Percentiles rank a stretch among this genome's conserved stretches.
Conservation (phyloP, 2,329 filamentous ascomycete species). For the Cladophialophora yegresii region DNA sequence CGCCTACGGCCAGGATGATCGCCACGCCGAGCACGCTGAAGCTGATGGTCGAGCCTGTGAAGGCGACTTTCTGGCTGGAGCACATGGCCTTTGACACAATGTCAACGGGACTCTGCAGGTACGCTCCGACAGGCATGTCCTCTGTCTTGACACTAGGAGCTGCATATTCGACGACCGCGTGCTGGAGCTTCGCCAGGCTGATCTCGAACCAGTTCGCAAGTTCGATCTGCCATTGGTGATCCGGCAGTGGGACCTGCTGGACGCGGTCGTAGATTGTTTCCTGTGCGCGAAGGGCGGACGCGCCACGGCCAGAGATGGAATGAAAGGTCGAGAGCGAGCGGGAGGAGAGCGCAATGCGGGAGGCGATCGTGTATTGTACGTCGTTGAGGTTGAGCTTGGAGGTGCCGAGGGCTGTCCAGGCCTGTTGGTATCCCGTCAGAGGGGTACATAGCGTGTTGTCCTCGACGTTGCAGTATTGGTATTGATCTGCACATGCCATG, state of each 20-base stretch:
- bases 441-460: conserved; percentile 32
- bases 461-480: conserved; percentile 39
- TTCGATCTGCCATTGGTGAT: conserved; percentile 44
- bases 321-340: conserved; percentile 15
- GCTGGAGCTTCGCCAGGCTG: conserved; percentile 40
- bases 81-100: conserved; percentile 26
- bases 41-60: conserved; percentile 23
- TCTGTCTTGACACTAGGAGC: conserved; percentile 18
- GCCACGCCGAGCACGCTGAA: conserved; percentile 36
- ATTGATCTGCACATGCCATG: conserved; percentile 42
- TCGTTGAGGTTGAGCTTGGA: conserved; percentile 18
- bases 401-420: conserved; percentile 12
- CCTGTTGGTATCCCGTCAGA: conserved; percentile 30
- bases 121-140: conserved; percentile 9
- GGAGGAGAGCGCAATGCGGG: conserved; percentile 19
- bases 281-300: conserved; percentile 26
- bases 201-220: conserved; percentile 39
- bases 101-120: conserved; percentile 8
- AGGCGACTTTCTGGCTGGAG: conserved; percentile 31
- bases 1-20: conserved; percentile 35
- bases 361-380: conserved; percentile 21
- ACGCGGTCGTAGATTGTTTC: conserved; percentile 20
- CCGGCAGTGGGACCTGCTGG: conserved; percentile 35
- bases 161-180: conserved; percentile 35
- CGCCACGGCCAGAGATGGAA: conserved; percentile 18